A percentile compares a stretch with the other conserved stretches of the same genome.
phyloP scores from a whole-genome alignment of 352 stramenopile species.

The Phytopythium oedochilum region DNA sequence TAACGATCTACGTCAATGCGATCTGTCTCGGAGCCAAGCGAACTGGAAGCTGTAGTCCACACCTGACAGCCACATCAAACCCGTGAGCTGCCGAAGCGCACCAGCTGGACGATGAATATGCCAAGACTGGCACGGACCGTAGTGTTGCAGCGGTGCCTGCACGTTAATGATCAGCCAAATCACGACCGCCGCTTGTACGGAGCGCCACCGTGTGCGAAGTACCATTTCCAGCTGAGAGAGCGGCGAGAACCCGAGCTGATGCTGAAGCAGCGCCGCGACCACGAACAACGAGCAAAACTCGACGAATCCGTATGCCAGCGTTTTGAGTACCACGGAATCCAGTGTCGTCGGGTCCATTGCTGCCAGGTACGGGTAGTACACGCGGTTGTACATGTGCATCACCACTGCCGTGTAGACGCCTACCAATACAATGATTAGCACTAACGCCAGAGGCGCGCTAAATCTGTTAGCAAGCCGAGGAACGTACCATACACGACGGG shows the following conservation, averaged over 20 bases:
- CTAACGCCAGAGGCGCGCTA: no score
- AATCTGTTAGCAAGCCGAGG: background rate
- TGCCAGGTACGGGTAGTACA: background rate
- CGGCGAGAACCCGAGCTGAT: background rate
- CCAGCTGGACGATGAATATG: background rate
- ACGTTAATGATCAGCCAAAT: background rate
- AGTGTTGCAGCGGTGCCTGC: background rate
- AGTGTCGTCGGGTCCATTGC: background rate
- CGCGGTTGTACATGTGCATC: background rate
- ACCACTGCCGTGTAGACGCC: background rate
- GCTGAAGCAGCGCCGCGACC: background rate
- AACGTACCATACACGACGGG: background rate
- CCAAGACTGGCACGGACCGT: background rate
- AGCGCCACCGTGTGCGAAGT: background rate
- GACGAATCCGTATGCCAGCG: background rate
- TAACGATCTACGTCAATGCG: background rate
- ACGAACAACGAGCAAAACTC: background rate
- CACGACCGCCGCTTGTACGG: background rate
- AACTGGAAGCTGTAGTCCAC: slow-evolving; percentile 4
- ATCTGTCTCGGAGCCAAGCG: background rate
- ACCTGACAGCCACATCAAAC: background rate
- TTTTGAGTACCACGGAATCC: background rate
- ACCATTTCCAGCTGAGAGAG: background rate
- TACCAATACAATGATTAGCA: background rate
- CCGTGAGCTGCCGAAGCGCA: no score